Conservation (phyloP, 1,284 basidiomycete genomes). For the Microbotryum lychnidis-dioicae region DNA sequence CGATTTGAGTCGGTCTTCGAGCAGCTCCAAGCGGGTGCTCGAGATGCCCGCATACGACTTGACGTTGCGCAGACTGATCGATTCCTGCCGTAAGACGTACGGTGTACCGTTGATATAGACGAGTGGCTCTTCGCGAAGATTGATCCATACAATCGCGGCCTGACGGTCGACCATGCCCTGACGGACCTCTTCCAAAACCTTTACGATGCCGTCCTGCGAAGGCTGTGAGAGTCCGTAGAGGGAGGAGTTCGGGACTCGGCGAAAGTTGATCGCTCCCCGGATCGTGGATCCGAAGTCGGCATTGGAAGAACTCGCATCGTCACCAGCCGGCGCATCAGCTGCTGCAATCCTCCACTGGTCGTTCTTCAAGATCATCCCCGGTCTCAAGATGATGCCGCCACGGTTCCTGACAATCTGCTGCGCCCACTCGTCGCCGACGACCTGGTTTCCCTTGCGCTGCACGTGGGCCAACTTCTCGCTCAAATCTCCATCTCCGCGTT, state of each 20-base stretch:
- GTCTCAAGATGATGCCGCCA: constrained; percentile 83
- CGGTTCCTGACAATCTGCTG: constrained; percentile 87
- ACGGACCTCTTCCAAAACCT: constrained; percentile 54
- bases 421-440: constrained; percentile 87
- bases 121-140: constrained; percentile 72
- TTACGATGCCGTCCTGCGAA: constrained; percentile 77
- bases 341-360: constrained; percentile 60
- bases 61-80: constrained; percentile 39
- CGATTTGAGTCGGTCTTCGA: constrained; percentile 84
- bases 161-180: constrained; percentile 55
- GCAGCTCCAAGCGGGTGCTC: constrained; percentile 68
- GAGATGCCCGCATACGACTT: constrained; percentile 61
- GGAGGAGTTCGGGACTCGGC: constrained; percentile 70
- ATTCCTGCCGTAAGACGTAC: constrained; percentile 44
- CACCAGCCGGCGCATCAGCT: too few relatives aligned
- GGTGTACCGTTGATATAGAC: constrained; percentile 69
- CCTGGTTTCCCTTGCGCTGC: constrained; percentile 66
- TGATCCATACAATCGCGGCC: constrained; percentile 69
- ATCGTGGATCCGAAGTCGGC: constrained; percentile 40
- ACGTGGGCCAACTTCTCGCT: constrained; percentile 46
- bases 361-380: constrained; percentile 69
- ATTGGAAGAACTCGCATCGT: too few relatives aligned
- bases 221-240: constrained; percentile 88
- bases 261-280: constrained; percentile 90
- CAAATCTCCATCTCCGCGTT: constrained; percentile 34